phyloP scores from a whole-genome alignment of 257 asterid species.

The Eustoma russellianum region DNA sequence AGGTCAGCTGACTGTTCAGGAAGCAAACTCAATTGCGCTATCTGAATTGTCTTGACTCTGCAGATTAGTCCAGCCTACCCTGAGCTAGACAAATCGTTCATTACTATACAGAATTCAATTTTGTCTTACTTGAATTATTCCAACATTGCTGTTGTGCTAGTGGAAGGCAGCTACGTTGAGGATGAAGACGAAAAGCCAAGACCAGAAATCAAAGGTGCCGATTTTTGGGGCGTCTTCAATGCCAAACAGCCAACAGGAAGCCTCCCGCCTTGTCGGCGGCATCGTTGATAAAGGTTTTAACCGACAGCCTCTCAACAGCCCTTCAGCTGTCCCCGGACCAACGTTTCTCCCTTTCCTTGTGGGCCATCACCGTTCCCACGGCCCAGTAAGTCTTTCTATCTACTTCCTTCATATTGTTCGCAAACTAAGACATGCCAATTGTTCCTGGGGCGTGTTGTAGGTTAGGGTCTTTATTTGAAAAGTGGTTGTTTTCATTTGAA shows the following conservation, averaged over 20 bases:
- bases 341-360: conserved; percentile 73
- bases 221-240: conserved; percentile 21
- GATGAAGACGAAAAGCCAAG: conserved; percentile 24
- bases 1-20: no score
- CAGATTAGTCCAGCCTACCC: no score
- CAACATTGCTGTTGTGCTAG: no score
- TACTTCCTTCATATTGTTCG: background rate
- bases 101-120: no score
- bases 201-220: conserved; percentile 18
- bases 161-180: conserved; percentile 1
- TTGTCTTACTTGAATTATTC: no score
- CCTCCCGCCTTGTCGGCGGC: conserved; percentile 55
- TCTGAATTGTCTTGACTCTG: no score
- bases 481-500: no score
- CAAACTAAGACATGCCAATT: no score
- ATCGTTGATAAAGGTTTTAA: conserved; percentile 85
- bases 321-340: conserved; percentile 48
- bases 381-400: conserved; percentile 42
- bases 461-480: no score
- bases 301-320: conserved; percentile 17
- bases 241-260: conserved; percentile 33
- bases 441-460: no score
- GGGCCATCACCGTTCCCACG: conserved; percentile 92
- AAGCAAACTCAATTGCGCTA: no score
- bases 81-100: no score